A percentile compares a stretch with the other conserved stretches of the same genome.
Evolutionary conservation across 1,284 basidiomycete genomes (phyloP).

Genomic region (Gomphus bonarii): DNA sequence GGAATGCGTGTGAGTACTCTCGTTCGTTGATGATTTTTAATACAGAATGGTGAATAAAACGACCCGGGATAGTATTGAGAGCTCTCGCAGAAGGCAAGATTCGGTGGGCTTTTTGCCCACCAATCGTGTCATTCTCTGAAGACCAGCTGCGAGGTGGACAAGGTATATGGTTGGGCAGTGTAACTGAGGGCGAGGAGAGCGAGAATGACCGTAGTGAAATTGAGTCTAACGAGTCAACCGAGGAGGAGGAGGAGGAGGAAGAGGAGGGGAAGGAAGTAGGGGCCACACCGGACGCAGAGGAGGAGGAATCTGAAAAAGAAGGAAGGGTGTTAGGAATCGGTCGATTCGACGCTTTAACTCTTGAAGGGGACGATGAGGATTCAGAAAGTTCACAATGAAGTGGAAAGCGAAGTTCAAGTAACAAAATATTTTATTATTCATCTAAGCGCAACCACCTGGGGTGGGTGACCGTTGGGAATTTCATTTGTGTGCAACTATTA

Average conservation of each 20-base stretch:
- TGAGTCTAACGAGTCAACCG: constrained; percentile 13
- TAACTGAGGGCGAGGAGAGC: constrained; percentile 15
- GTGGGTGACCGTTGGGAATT: too few relatives aligned
- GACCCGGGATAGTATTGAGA: constrained; percentile 51
- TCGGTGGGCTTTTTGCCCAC: constrained; percentile 81
- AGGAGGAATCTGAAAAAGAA: constrained; percentile 15
- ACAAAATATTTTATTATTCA: too few relatives aligned
- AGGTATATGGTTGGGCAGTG: constrained; percentile 51
- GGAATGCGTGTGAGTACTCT: constrained; percentile 66
- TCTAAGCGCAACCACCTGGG: too few relatives aligned
- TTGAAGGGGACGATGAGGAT: constrained; percentile 12
- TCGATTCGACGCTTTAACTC: constrained; percentile 18
- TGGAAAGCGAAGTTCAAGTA: too few relatives aligned
- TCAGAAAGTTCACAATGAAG: background rate
- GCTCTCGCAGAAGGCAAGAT: constrained; percentile 70
- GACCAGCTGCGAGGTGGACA: constrained; percentile 21
- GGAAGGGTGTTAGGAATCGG: constrained; percentile 9
- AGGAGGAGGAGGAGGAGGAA: constrained; percentile 22
- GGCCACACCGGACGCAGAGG: constrained; percentile 18
- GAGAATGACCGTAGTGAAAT: constrained; percentile 19
- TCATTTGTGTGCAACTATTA: background rate
- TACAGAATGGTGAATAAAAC: constrained; percentile 5
- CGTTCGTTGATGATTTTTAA: constrained; percentile 15
- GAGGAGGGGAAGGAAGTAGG: too few relatives aligned
- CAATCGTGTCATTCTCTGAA: constrained; percentile 27